Evolutionary conservation across 1,139 yeast species (phyloP).

Genomic region (Pichia inconspicua): DNA sequence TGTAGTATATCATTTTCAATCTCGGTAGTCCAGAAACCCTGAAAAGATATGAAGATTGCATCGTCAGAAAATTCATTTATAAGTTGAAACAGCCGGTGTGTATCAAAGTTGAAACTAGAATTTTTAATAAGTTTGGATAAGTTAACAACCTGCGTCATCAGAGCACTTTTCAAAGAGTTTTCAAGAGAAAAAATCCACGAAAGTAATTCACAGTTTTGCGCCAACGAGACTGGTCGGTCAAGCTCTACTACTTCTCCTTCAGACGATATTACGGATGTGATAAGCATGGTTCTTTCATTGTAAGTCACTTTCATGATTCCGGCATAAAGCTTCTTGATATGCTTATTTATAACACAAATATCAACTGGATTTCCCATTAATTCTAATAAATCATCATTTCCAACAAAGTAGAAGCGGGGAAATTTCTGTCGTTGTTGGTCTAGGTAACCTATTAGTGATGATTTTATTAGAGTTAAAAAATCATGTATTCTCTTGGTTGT

Average conservation of each 20-base stretch:
- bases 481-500: slow-evolving; percentile 48
- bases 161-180: slow-evolving; percentile 39
- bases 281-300: slow-evolving; percentile 23
- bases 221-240: slow-evolving; percentile 37
- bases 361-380: slow-evolving; percentile 64
- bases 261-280: slow-evolving; percentile 47
- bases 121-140: not conserved
- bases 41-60: slow-evolving; percentile 47
- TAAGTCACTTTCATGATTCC: slow-evolving; percentile 47
- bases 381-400: slow-evolving; percentile 84
- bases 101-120: not conserved
- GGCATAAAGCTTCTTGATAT: slow-evolving; percentile 63
- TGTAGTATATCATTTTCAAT: slow-evolving; percentile 31
- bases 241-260: slow-evolving; percentile 57
- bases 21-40: slow-evolving; percentile 46
- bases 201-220: slow-evolving; percentile 29
- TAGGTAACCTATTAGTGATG: slow-evolving; percentile 67
- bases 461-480: slow-evolving; percentile 49
- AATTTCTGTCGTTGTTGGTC: slow-evolving; percentile 72
- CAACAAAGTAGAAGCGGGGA: slow-evolving; percentile 81
- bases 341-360: slow-evolving; percentile 45
- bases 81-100: slow-evolving; percentile 27
- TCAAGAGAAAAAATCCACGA: slow-evolving; percentile 67
- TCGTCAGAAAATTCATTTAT: slow-evolving; percentile 47
- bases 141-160: slow-evolving; percentile 28